These are phyloP conservation scores for Schoenoplectus tabernaemontani DNA, from an alignment of 202 grass and related monocot species.

Conservation along the genomic window DNA sequence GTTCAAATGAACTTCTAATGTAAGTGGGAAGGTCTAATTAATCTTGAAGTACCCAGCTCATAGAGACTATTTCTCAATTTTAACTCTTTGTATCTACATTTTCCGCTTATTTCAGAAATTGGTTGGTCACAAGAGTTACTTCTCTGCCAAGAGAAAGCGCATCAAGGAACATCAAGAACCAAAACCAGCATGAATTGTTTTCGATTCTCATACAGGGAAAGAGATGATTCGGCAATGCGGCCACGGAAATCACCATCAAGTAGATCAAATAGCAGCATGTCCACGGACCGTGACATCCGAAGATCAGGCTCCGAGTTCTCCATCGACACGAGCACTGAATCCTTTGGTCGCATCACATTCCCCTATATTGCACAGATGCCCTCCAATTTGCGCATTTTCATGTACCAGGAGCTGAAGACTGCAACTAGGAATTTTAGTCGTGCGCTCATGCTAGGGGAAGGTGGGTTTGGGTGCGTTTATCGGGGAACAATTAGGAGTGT, in stretches of 20 bases:
- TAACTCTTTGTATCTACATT: not conserved
- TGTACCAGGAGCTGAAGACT: constrained; percentile 64
- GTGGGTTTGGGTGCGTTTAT: constrained; percentile 94
- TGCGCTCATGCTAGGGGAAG: constrained; percentile 72
- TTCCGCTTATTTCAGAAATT: not conserved
- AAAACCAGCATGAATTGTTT: constrained; percentile 60
- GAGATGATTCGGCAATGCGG: constrained; percentile 21
- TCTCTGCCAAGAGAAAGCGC: not conserved
- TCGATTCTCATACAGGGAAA: constrained; percentile 46
- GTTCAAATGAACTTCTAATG: not conserved
- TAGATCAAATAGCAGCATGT: constrained; percentile 56
- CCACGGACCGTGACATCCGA: constrained; percentile 54
- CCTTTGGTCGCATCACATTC: constrained; percentile 44
- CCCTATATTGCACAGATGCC: constrained; percentile 44
- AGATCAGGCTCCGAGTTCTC: constrained; percentile 59
- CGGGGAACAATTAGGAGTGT: constrained; percentile 42
- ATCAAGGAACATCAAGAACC: constrained; percentile 8
- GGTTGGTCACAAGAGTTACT: not conserved
- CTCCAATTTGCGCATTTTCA: constrained; percentile 60
- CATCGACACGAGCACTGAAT: constrained; percentile 56
- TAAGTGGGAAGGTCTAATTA: not conserved
- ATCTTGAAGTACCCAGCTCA: not conserved
- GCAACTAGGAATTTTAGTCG: constrained; percentile 76
- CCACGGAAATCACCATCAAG: constrained; percentile 36
- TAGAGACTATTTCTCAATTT: not conserved